phyloP scores from a whole-genome alignment of 2,329 filamentous ascomycete species.

The Zalaria sp. region DNA sequence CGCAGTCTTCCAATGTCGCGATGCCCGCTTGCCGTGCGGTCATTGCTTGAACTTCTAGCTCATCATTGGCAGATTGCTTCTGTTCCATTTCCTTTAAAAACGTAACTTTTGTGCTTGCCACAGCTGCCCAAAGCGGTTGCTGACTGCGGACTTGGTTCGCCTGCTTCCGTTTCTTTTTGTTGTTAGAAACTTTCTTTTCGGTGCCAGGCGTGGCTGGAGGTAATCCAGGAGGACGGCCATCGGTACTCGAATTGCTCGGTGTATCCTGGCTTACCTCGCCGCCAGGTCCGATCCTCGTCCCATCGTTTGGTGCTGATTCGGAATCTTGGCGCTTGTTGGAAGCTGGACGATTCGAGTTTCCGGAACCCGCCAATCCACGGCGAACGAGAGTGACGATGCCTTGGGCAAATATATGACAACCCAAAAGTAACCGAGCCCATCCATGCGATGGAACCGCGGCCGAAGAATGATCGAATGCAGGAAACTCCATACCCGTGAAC shows the following conservation, averaged over 20 bases:
- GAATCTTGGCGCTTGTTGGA: conserved; percentile 33
- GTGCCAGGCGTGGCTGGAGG: conserved; percentile 37
- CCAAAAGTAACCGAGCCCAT: conserved; percentile 54
- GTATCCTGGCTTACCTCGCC: conserved; percentile 28
- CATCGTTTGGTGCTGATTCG: conserved; percentile 33
- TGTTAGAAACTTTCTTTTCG: conserved; percentile 44
- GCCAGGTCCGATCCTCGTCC: conserved; percentile 1
- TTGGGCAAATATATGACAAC: conserved; percentile 63
- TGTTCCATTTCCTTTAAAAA: conserved; percentile 71
- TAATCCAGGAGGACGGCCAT: conserved; percentile 35
- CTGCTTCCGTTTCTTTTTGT: conserved; percentile 79
- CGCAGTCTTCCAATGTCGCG: conserved; percentile 40
- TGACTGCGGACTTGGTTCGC: conserved; percentile 80
- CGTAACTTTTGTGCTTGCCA: conserved; percentile 92
- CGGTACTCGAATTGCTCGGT: conserved; percentile 26
- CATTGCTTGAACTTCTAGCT: conserved; percentile 52
- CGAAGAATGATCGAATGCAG: conserved; percentile 6
- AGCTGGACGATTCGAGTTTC: conserved; percentile 1
- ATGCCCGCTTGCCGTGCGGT: conserved; percentile 28
- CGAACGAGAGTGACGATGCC: conserved; percentile 57
- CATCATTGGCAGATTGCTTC: conserved; percentile 61
- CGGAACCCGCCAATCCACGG: conserved; percentile 9
- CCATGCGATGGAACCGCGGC: conserved; percentile 39
- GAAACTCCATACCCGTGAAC: conserved; percentile 14
- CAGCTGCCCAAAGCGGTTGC: conserved; percentile 85